These are phyloP conservation scores for Ilyonectria sp. DNA, from an alignment of 2,329 filamentous ascomycete species.

Conservation along the genomic window DNA sequence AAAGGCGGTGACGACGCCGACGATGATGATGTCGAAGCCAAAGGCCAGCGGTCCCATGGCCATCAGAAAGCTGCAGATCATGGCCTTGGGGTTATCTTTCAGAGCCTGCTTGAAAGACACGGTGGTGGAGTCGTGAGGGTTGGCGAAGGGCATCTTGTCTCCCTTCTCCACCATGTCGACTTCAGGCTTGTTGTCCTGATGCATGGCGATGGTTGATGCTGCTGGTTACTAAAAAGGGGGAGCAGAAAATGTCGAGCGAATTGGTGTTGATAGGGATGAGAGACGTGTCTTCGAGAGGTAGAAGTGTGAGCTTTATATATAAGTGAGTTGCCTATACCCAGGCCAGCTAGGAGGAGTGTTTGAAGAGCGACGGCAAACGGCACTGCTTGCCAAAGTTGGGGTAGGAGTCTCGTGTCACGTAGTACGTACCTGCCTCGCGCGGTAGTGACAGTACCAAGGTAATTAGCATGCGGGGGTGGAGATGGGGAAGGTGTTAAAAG, in stretches of 20 bases:
- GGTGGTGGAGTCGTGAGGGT: constrained; percentile 8
- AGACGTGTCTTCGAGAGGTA: neutral
- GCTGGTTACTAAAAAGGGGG: neutral
- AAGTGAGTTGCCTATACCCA: neutral
- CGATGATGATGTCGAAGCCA: constrained; percentile 11
- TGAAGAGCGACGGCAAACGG: too few relatives aligned
- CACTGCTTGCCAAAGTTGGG: too few relatives aligned
- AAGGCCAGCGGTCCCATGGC: constrained; percentile 1
- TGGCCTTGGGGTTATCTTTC: constrained; percentile 2
- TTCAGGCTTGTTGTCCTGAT: neutral
- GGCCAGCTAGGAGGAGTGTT: too few relatives aligned
- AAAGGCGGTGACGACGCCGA: constrained; percentile 5
- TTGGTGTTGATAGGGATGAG: neutral
- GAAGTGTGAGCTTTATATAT: neutral
- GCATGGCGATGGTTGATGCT: neutral
- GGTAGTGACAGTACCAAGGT: neutral
- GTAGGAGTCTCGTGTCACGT: too few relatives aligned
- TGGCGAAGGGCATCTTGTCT: neutral
- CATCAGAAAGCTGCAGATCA: constrained; percentile 3
- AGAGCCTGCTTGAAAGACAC: constrained; percentile 4
- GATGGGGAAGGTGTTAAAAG: neutral
- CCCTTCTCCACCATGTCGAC: constrained; percentile 10
- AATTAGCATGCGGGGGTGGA: neutral
- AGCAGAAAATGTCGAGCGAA: neutral
- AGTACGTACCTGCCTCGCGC: too few relatives aligned